Base-by-base conservation (phyloP, 1,139 yeast genomes). In the Yamadazyma pseudoaaseri region DNA sequence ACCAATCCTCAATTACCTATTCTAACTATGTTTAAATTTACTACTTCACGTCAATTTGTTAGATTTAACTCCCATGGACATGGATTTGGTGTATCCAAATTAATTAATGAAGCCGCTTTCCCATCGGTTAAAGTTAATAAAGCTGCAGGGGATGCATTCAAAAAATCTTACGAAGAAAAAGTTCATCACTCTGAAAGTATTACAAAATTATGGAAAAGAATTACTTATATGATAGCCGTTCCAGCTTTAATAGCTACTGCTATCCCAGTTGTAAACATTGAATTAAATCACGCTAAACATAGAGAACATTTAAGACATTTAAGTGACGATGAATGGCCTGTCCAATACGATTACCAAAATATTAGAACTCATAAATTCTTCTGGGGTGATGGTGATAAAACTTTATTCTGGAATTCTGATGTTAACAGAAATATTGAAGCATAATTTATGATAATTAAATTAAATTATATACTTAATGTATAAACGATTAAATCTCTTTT, bases 311-410 rank as follows among this genome's bases (percentile, higher is more conserved):
- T 76, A 54, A 73, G 72, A 48, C 86, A 85, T 55, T 71, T 86
- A 42, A 58, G 81, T 27, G 97, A 89, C 61, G 94, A 83, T 49
- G 95, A 89, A 62, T 85, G 95, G 89, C 97, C 96, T 54, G 70
- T 65, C 44, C 94, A 84, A 66, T 86, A 86, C 71, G 92, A 81
- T 48, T 92, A 80, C 78, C 90, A 83, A 73, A 90, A 92, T 76
- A 65, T 87, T 54, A 86, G 97, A 79, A 62, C 63, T 57, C 82
- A 79, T 65, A 83, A 85, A 60, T 85, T 77, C 78, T 90, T 87
- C 82, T 92, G 97, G 97, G 97, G 97, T 58, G 90, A 92, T 60
- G 97, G 98, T 60, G 96, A 89, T 75, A 81, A 86, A 77, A 87
- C 97, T 45, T 71, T 85, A 60, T 92, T 92, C 84, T 92, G 98